Evolutionary conservation across 2,329 filamentous ascomycete species (phyloP).

Genomic region (Aspergillus proliferans): DNA sequence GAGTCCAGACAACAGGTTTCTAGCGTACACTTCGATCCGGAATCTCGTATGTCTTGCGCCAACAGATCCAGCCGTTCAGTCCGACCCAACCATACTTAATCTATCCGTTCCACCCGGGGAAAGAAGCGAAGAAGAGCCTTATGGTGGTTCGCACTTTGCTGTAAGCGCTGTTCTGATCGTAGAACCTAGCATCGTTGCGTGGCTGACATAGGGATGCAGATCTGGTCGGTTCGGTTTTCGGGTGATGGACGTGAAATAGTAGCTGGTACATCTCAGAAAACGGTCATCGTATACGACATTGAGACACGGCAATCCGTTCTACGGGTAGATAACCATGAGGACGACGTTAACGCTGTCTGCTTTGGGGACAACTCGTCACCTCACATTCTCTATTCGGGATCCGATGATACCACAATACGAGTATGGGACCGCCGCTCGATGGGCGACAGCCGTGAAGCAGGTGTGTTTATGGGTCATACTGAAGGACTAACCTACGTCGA

Average conservation of each 20-base stretch:
- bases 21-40: slow-evolving; percentile 87
- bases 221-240: slow-evolving; percentile 89
- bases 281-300: slow-evolving; percentile 87
- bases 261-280: slow-evolving; percentile 72
- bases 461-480: slow-evolving; percentile 60
- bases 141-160: slow-evolving; percentile 36
- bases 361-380: slow-evolving; percentile 85
- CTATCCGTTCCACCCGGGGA: slow-evolving; percentile 50
- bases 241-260: slow-evolving; percentile 87
- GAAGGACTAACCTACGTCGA: slow-evolving; percentile 62
- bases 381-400: slow-evolving; percentile 92
- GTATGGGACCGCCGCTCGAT: slow-evolving; percentile 85
- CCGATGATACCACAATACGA: slow-evolving; percentile 87
- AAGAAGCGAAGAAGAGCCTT: slow-evolving; percentile 29
- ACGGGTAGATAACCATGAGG: slow-evolving; percentile 67
- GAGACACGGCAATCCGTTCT: slow-evolving; percentile 71
- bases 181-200: not conserved
- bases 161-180: slow-evolving; percentile 25
- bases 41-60: slow-evolving; percentile 77
- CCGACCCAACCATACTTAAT: slow-evolving; percentile 74
- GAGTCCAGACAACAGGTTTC: slow-evolving; percentile 82
- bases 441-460: slow-evolving; percentile 56
- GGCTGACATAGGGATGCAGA: slow-evolving; percentile 37
- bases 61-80: slow-evolving; percentile 75
- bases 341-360: slow-evolving; percentile 95